Evolutionary conservation across 306 rosid genomes (phyloP).

Genomic region (Prunus persica): Prunus_persica_NCBIv2 NC_034012.1:23681001-23681500

Average conservation of each 20-base stretch:
- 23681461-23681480: neutral
- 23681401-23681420: neutral
- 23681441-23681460: no score
- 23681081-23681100: neutral
- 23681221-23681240: constrained; percentile 58
- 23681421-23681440: no score
- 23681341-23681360: neutral
- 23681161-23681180: constrained; percentile 73
- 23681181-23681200: constrained; percentile 53
- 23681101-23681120: constrained; percentile 46
- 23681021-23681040: neutral
- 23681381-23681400: neutral
- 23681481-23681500: neutral
- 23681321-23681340: constrained; percentile 81
- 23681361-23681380: neutral
- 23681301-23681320: constrained; percentile 62
- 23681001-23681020: neutral
- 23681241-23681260: constrained; percentile 63
- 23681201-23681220: constrained; percentile 68
- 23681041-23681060: neutral
- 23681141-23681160: constrained; percentile 71
- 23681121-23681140: constrained; percentile 64
- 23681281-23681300: constrained; percentile 76
- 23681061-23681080: neutral
- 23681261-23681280: constrained; percentile 66